Evolutionary conservation across 2,329 filamentous ascomycete species (phyloP).

Genomic region (Penicillium sp.): DNA sequence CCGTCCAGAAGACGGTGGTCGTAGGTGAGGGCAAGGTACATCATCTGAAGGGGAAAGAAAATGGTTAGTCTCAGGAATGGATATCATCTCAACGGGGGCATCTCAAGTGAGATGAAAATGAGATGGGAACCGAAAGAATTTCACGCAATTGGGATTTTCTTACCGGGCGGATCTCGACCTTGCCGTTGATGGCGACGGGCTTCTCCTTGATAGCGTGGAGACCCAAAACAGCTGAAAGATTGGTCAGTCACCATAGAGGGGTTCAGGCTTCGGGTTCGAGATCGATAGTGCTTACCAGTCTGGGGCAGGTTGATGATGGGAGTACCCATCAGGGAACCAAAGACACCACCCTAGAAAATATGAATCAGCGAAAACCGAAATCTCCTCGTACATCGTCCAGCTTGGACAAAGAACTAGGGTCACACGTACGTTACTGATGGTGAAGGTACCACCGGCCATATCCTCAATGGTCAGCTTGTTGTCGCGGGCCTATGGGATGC

Average conservation of each 20-base stretch:
- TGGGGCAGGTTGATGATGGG: slow-evolving; percentile 98
- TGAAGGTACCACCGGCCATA: slow-evolving; percentile 97
- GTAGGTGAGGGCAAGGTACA: slow-evolving; percentile 97
- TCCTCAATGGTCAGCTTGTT: slow-evolving; percentile 97
- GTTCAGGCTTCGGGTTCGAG: no score
- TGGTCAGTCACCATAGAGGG: background rate
- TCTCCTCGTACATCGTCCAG: no score
- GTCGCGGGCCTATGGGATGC: slow-evolving; percentile 68
- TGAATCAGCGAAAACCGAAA: background rate
- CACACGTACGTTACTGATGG: slow-evolving; percentile 74
- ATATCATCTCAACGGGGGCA: no score
- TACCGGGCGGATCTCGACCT: slow-evolving; percentile 82
- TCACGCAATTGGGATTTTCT: slow-evolving; percentile 18
- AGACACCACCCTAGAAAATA: slow-evolving; percentile 65
- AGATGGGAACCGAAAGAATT: background rate
- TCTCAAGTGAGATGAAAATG: no score
- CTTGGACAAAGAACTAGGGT: no score
- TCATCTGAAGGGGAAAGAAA: slow-evolving; percentile 58
- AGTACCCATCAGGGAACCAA: slow-evolving; percentile 94
- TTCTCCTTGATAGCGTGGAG: slow-evolving; percentile 96
- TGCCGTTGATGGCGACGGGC: slow-evolving; percentile 82
- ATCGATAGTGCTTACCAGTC: slow-evolving; percentile 49
- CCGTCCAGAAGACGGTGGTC: slow-evolving; percentile 95
- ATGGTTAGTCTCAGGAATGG: slow-evolving; percentile 6
- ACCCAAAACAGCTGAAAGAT: slow-evolving; percentile 63